phyloP scores from a whole-genome alignment of 495 filamentous ascomycete genomes.

The Neurospora tetraspora region DNA sequence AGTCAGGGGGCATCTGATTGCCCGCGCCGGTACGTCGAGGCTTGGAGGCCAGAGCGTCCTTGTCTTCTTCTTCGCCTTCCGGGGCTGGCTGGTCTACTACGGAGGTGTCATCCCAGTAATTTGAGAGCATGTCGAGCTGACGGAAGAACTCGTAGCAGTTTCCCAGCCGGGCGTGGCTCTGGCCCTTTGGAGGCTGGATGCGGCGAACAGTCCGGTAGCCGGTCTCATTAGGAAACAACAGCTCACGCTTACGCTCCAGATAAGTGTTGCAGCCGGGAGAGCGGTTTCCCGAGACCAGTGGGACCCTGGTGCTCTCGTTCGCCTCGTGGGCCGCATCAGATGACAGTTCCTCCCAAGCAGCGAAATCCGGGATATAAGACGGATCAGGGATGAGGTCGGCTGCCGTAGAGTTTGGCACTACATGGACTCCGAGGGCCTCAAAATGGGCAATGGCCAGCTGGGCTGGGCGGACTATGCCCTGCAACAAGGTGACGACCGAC shows the following conservation, averaged over 20 bases:
- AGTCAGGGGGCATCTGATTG: slow-evolving; percentile 63
- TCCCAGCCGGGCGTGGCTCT: slow-evolving; percentile 36
- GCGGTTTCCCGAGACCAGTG: slow-evolving; percentile 33
- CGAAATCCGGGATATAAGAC: slow-evolving; percentile 35
- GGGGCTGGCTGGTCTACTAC: slow-evolving; percentile 12
- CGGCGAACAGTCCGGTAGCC: slow-evolving; percentile 45
- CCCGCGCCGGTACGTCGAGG: slow-evolving; percentile 49
- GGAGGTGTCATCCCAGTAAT: slow-evolving; percentile 45
- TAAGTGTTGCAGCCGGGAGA: slow-evolving; percentile 42
- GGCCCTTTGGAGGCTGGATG: slow-evolving; percentile 37
- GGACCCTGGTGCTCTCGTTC: slow-evolving; percentile 32
- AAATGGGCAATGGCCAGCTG: slow-evolving; percentile 36
- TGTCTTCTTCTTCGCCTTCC: slow-evolving; percentile 1
- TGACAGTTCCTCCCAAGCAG: slow-evolving; percentile 35
- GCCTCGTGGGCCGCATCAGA: slow-evolving; percentile 31
- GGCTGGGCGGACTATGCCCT: slow-evolving; percentile 36
- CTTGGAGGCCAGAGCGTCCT: slow-evolving; percentile 9
- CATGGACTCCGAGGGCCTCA: slow-evolving; percentile 40
- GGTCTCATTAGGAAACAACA: slow-evolving; percentile 36
- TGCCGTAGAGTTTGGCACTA: slow-evolving; percentile 32
- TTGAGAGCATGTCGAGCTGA: slow-evolving; percentile 39
- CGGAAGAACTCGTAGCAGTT: slow-evolving; percentile 51
- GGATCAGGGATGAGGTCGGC: slow-evolving; percentile 38
- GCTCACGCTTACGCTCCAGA: slow-evolving; percentile 42
- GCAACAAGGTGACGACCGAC: slow-evolving; percentile 34